Percentiles rank a stretch among this genome's conserved stretches.
Evolutionary conservation across 371 early-diverging fungal genomes (phyloP).

Genomic region (Mucor lusitanicus): DNA sequence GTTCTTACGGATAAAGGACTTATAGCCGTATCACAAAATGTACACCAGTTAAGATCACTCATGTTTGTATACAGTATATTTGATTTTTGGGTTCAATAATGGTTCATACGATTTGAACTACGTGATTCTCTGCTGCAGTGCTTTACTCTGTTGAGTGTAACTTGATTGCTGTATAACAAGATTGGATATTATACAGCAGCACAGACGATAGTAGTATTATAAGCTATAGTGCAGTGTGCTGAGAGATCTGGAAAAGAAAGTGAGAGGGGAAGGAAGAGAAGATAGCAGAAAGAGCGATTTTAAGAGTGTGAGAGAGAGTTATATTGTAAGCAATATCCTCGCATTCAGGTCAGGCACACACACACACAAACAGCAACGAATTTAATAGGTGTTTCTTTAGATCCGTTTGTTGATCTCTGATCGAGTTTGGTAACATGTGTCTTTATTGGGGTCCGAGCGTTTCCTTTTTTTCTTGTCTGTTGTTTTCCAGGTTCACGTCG

Average conservation of each 20-base stretch:
- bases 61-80: constrained; percentile 6
- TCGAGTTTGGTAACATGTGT: neutral
- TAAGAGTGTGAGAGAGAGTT: neutral
- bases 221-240: neutral
- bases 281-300: neutral
- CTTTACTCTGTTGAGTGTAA: neutral
- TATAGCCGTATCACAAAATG: constrained; percentile 43
- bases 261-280: neutral
- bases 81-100: neutral
- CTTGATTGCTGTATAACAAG: too few species aligned
- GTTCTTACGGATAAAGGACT: constrained; percentile 38
- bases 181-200: too few species aligned
- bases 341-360: neutral
- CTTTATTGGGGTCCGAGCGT: neutral
- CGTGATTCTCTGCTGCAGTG: neutral
- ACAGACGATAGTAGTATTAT: neutral
- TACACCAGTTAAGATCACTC: constrained; percentile 44
- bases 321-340: neutral
- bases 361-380: neutral
- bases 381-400: neutral
- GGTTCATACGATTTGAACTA: neutral
- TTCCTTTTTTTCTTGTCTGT: neutral
- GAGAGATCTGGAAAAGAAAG: neutral
- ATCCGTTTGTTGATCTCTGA: neutral
- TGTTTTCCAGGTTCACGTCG: too few species aligned